Evolutionary conservation across 441 rosid genomes (phyloP), one percentile per base, ranked within the genome.

Genomic region (Jatropha multifida): DNA sequence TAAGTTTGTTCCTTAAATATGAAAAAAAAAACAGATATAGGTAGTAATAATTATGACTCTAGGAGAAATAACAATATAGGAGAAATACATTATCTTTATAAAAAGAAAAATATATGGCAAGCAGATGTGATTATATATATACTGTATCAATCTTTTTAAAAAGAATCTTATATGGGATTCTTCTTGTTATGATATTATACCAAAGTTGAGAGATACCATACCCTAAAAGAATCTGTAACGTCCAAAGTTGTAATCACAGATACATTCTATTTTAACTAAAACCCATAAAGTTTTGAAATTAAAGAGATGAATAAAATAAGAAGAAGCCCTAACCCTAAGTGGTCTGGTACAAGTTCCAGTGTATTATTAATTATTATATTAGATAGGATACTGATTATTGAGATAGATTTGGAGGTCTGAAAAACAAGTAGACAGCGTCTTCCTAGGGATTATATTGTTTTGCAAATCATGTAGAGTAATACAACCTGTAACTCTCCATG

Each of bases 401-500:
- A 71, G 72, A 51, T 32, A 63, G 73, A 75, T 69, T 73, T 77
- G 59, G 60, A 69, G 61, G 69, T 32, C 48, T 74, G 15, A 51
- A 27, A 74, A n/a, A 60, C 7, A 62, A 52, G 18, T 64, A 70
- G 73, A 74, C 74, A 77, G 80, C 86, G 80, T 79, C 77, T 76
- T 76, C 76, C 54, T 41, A 66, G 87, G 84, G 84, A 81, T 85
- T 74, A 46, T 76, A 72, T 80, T 80, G 77, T 69, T 74, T 71
- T 26, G 81, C 76, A 77, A 78, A 82, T 80, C 87, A 78, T 77
- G 84, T 74, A 79, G 65, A 80, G 82, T 78, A 76, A 75, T 59
- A 80, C 81, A 79, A 41, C 51, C 68, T 79, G 81, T 72, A 70
- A 75, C 78, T 66, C 72, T 80, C 84, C 94, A 89, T 90, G 93